Conservation (phyloP, 805 yeast species). For the Vanderwaltozyma tropicalis region DNA sequence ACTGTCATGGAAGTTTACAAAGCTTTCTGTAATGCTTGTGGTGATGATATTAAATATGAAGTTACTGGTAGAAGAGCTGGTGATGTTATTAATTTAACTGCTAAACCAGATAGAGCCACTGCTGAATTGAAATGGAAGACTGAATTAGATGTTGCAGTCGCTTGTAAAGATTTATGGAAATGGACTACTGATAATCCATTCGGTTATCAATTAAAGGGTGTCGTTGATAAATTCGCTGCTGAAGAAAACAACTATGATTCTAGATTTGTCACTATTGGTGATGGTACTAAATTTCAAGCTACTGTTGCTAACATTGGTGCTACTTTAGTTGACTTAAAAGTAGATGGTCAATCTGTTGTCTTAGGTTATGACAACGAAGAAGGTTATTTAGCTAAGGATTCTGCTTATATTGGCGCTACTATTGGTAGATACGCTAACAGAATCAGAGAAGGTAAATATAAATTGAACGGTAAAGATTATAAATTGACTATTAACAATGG, state of each 20-base stretch:
- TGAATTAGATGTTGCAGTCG: constrained; percentile 42
- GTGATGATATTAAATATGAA: constrained; percentile 52
- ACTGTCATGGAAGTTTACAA: constrained; percentile 63
- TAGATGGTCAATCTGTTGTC: constrained; percentile 33
- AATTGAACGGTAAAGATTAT: constrained; percentile 33
- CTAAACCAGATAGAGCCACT: constrained; percentile 58
- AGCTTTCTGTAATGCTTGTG: constrained; percentile 57
- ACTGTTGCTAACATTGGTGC: constrained; percentile 44
- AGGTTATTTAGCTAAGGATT: constrained; percentile 24
- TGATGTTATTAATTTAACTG: constrained; percentile 67
- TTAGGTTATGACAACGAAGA: constrained; percentile 31
- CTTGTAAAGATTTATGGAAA: constrained; percentile 66
- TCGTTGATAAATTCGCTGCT: constrained; percentile 15
- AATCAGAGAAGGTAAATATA: constrained; percentile 36
- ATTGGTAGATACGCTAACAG: constrained; percentile 60
- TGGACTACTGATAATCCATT: constrained; percentile 64
- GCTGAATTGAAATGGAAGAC: constrained; percentile 58
- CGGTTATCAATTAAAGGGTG: constrained; percentile 37
- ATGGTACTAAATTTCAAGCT: constrained; percentile 29
- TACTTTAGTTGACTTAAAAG: constrained; percentile 34
- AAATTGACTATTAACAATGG: constrained; percentile 36
- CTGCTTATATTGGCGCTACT: constrained; percentile 53
- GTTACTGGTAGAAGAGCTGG: constrained; percentile 63
- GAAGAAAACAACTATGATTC: constrained; percentile 17
- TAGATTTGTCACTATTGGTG: constrained; percentile 24